Evolutionary conservation across 2,329 filamentous ascomycete genomes (phyloP).

Genomic region (Aspergillus tamarii): DNA sequence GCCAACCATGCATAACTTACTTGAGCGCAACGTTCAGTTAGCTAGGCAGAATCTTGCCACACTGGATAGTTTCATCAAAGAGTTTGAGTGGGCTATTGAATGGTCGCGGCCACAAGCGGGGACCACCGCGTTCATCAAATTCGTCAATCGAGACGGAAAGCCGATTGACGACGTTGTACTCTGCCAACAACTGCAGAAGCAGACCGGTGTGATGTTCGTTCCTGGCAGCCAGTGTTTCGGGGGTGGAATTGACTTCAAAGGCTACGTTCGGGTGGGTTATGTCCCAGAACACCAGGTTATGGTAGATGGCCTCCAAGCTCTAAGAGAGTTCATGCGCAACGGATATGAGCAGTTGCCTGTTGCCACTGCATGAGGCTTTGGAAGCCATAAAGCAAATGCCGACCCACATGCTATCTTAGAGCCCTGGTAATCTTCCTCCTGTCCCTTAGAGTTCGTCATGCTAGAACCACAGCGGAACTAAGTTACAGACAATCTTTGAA

Average conservation of each 20-base stretch:
- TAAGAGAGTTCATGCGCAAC: conserved; percentile 56
- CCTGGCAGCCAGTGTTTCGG: conserved; percentile 76
- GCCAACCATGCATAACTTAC: conserved; percentile 60
- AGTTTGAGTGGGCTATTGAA: conserved; percentile 60
- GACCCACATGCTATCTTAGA: neutral
- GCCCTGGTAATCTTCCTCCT: neutral
- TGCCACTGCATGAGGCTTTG: neutral
- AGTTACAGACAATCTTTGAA: too few species aligned
- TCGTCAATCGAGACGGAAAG: conserved; percentile 57
- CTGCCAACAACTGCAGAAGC: conserved; percentile 66
- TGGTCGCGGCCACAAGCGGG: conserved; percentile 75
- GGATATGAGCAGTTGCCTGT: conserved; percentile 52
- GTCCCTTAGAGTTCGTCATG: neutral
- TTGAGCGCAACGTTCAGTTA: conserved; percentile 63
- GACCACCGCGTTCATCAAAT: conserved; percentile 75
- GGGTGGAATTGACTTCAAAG: conserved; percentile 63
- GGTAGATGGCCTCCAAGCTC: conserved; percentile 62
- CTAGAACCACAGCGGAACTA: neutral
- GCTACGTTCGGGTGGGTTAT: conserved; percentile 76
- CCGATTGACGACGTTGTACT: conserved; percentile 71
- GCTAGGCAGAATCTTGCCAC: conserved; percentile 66
- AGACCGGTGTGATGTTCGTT: conserved; percentile 71
- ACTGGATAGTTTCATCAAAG: conserved; percentile 64
- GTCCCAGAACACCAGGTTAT: conserved; percentile 70
- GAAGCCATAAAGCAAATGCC: neutral